phyloP scores from a whole-genome alignment of 1,139 yeast genomes.

The Kodamaea sp. region DNA sequence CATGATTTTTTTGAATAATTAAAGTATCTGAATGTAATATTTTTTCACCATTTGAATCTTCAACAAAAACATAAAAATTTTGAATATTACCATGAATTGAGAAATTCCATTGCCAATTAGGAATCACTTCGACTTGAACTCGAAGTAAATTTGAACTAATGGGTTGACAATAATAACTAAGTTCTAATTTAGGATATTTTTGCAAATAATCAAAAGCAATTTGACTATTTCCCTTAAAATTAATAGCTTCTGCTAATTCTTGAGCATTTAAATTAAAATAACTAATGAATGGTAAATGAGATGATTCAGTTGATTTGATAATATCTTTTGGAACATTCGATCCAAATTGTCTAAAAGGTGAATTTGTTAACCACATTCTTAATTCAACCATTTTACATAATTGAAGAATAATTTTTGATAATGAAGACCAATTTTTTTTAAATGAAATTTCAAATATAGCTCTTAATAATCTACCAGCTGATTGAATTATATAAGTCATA shows the following conservation, averaged over 20 bases:
- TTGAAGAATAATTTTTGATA: conserved; percentile 56
- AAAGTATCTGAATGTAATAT: conserved; percentile 60
- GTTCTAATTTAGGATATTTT: conserved; percentile 65
- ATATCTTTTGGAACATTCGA: conserved; percentile 63
- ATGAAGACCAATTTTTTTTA: conserved; percentile 66
- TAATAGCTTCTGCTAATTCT: conserved; percentile 79
- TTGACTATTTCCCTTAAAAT: conserved; percentile 65
- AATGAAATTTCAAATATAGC: conserved; percentile 82
- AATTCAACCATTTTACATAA: conserved; percentile 78
- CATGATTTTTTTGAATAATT: conserved; percentile 45
- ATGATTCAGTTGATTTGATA: conserved; percentile 70
- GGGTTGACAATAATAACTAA: conserved; percentile 69
- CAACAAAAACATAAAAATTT: conserved; percentile 66
- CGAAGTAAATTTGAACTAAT: conserved; percentile 64
- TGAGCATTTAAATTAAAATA: conserved; percentile 68
- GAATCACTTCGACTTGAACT: conserved; percentile 62
- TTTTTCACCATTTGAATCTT: conserved; percentile 79
- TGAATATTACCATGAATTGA: conserved; percentile 62
- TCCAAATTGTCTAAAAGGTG: conserved; percentile 83
- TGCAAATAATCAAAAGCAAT: conserved; percentile 57
- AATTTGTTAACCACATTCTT: conserved; percentile 78
- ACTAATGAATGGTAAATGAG: conserved; percentile 78
- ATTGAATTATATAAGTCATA: conserved; percentile 89
- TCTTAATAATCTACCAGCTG: conserved; percentile 83
- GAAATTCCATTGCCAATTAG: conserved; percentile 76